Evolutionary conservation across 2,329 filamentous ascomycete genomes (phyloP).

Genomic region (Phialocephala subalpina): DNA sequence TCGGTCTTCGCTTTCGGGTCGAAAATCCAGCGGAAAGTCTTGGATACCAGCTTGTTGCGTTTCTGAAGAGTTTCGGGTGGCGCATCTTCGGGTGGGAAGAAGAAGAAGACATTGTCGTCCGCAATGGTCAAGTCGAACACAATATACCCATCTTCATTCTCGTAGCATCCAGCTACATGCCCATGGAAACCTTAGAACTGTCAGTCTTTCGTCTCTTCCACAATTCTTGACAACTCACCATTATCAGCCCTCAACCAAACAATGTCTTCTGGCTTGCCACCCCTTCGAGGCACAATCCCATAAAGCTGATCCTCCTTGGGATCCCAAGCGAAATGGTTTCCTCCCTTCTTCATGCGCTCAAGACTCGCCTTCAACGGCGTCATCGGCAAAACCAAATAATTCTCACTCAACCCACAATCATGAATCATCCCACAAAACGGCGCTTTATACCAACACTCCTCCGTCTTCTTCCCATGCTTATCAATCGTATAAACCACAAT

Average conservation of each 20-base stretch:
- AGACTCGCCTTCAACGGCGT: constrained; percentile 56
- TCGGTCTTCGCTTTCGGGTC: constrained; percentile 36
- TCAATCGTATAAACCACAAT: constrained; percentile 57
- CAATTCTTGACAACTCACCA: constrained; percentile 45
- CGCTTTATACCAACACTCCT: constrained; percentile 58
- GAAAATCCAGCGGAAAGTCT: constrained; percentile 44
- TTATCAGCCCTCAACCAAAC: constrained; percentile 60
- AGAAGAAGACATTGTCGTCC: constrained; percentile 36
- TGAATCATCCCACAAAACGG: constrained; percentile 63
- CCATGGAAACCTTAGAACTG: constrained; percentile 38
- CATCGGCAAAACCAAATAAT: constrained; percentile 56
- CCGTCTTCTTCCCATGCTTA: constrained; percentile 51
- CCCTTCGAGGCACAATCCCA: constrained; percentile 58
- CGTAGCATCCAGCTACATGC: constrained; percentile 57
- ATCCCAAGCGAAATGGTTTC: constrained; percentile 61
- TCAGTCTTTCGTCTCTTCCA: constrained; percentile 9
- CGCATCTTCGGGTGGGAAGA: constrained; percentile 32
- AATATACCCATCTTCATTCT: constrained; percentile 54
- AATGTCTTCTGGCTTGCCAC: constrained; percentile 59
- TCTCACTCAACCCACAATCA: constrained; percentile 56
- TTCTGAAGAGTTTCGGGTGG: constrained; percentile 36
- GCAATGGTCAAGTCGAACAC: constrained; percentile 36
- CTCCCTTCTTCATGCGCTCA: constrained; percentile 53
- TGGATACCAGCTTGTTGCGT: constrained; percentile 37
- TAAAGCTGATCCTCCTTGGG: constrained; percentile 63